Evolutionary conservation across 208 protist species (phyloP).

Genomic region (Acanthamoeba culbertsoni): DNA sequence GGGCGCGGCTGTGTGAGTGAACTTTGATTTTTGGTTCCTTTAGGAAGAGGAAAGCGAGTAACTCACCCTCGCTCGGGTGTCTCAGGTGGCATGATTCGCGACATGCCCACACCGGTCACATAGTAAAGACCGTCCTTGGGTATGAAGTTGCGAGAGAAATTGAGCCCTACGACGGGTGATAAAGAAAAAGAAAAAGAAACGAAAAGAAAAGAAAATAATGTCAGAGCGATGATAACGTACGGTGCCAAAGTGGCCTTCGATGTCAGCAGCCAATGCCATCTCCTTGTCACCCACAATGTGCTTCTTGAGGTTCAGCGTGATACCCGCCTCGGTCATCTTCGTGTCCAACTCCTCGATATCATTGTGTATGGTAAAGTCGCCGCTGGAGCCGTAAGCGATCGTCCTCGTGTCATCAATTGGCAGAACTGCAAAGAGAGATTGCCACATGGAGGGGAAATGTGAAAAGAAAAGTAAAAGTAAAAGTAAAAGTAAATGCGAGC

Average conservation of each 20-base stretch:
- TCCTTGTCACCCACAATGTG: conserved; percentile 54
- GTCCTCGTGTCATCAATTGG: conserved; percentile 52
- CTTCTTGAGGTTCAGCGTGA: conserved; percentile 60
- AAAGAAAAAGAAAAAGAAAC: not conserved
- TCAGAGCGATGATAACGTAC: not conserved
- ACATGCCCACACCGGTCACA: conserved; percentile 31
- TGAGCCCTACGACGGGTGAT: not conserved
- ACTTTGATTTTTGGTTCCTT: not conserved
- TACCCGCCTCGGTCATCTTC: conserved; percentile 50
- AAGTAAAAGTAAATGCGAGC: not conserved
- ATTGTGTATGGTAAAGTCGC: conserved; percentile 19
- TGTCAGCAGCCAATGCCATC: not conserved
- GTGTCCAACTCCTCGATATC: conserved; percentile 32
- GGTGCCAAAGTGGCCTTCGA: conserved; percentile 45
- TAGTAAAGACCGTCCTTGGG: conserved; percentile 36
- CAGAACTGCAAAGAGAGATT: not conserved
- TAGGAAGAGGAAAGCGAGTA: not conserved
- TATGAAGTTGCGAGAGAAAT: not conserved
- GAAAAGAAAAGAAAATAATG: not conserved
- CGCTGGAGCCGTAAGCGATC: conserved; percentile 36
- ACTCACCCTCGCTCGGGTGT: conserved; percentile 56
- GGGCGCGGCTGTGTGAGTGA: not conserved
- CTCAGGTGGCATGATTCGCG: conserved; percentile 52
- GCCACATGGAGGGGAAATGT: not conserved
- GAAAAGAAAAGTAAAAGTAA: not conserved